Evolutionary conservation across 2,329 filamentous ascomycete species (phyloP).

Genomic region (Diaporthe sp.): DNA sequence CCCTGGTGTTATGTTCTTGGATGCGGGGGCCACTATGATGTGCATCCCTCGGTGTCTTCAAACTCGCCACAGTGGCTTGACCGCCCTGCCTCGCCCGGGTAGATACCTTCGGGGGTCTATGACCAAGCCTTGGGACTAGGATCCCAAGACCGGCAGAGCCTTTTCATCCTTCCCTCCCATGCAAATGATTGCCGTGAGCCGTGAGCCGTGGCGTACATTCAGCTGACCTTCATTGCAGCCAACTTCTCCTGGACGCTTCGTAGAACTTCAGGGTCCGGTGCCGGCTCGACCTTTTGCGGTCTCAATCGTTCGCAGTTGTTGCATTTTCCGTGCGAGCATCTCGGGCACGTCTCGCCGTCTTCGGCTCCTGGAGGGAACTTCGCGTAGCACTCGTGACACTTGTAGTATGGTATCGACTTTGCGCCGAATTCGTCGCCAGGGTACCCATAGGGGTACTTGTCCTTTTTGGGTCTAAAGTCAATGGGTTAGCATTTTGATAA

Average conservation of each 20-base stretch:
- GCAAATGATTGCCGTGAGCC: constrained; percentile 27
- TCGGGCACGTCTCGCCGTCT: constrained; percentile 68
- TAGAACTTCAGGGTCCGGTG: constrained; percentile 73
- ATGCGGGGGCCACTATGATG: not conserved
- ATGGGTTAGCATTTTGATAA: constrained; percentile 42
- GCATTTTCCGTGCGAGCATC: constrained; percentile 74
- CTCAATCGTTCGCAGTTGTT: constrained; percentile 70
- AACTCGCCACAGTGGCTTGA: not conserved
- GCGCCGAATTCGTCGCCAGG: constrained; percentile 74
- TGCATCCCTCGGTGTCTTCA: not conserved
- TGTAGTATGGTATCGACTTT: constrained; percentile 66
- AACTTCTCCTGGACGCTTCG: constrained; percentile 70
- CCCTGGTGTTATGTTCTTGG: not conserved
- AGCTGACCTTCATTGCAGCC: constrained; percentile 55
- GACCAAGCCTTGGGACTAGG: not conserved
- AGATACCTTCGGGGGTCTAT: not conserved
- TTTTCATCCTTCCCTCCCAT: not conserved
- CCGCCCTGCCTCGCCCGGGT: not conserved
- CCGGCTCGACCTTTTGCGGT: constrained; percentile 72
- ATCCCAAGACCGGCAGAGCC: too few species aligned
- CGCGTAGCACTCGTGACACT: constrained; percentile 74
- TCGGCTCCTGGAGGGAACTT: constrained; percentile 66
- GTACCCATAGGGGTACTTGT: constrained; percentile 79
- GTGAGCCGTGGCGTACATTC: not conserved
- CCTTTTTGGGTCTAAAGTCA: constrained; percentile 70